Evolutionary conservation across 2,329 filamentous ascomycete species (phyloP), one percentile per base, ranked within the genome.

Genomic region (Podosphaera xanthii): DNA sequence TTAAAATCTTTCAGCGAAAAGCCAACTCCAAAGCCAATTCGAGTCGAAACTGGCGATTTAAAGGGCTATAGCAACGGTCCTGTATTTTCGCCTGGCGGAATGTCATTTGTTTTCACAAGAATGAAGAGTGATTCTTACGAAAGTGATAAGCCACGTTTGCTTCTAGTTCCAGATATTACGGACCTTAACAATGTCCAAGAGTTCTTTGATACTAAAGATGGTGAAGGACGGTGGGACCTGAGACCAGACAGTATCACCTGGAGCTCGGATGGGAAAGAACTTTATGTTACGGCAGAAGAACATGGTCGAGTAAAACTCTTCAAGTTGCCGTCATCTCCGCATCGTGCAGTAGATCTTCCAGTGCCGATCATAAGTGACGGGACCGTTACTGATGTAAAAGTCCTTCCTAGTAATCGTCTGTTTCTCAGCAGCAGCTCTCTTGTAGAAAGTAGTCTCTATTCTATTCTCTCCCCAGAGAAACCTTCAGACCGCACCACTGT

Each of bases 101-200:
- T 75, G 42, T 77, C 78, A 61, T 74, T 91, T 34, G 87, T 81
- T 1, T 95, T 94, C 69, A 75, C 87, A 36, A 81, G 86, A 62
- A 94, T 94, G 89, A 77, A 79, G 62, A 77, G 77, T 59, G 76
- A 80, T 58, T 81, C 84, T 61, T 94, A 95, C 68, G 89, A 96
- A 70, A 80, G 84, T 14, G 88, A 95, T 72, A 85, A 85, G 69
- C 77, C 83, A 52, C 77, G 82, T 52, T 72, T 88, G 3, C 71
- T 89, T 62, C 71, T 87, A 2, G 69, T 87, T 5, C 77, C 79
- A 1, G 77, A 87, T 64, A 72, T 86, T 56, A 69, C 69, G 12
- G 76, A 82, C 61, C 71, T 81, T 8, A 73, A 72, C 61, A 77
- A 77, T 60, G 77, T 82, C 10, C 74, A 80, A 62, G 80, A 83